Conservation (phyloP, 805 yeast genomes). For the Maudiozyma pseudohumilis region DNA sequence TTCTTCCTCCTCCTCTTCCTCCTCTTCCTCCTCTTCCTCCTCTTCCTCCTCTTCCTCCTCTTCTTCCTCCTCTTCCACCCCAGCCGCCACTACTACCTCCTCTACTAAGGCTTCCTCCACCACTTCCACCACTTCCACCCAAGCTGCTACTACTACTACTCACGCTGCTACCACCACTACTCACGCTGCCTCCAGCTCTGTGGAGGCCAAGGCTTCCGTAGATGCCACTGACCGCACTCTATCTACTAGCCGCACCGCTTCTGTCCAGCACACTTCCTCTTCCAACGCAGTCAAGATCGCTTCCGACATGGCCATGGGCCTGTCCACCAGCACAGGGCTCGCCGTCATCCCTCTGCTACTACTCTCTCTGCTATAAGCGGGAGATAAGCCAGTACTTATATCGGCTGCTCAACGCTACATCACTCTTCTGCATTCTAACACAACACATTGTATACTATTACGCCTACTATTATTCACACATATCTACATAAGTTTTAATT, state of each 20-base stretch:
- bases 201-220: constrained; percentile 1
- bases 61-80: constrained; percentile 4
- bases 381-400: background rate
- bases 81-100: background rate
- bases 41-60: constrained; percentile 6
- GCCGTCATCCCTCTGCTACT: background rate
- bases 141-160: constrained; percentile 2
- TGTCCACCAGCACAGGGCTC: background rate
- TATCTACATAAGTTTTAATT: no score
- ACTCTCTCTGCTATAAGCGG: constrained; percentile 1
- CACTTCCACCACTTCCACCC: constrained; percentile 1
- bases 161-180: background rate
- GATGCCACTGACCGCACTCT: constrained; percentile 3
- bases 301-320: constrained; percentile 1
- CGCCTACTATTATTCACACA: no score
- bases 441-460: no score
- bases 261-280: constrained; percentile 4
- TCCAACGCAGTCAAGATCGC: constrained; percentile 1
- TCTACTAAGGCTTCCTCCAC: constrained; percentile 3
- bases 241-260: constrained; percentile 3
- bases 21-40: constrained; percentile 7
- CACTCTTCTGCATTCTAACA: no score
- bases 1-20: constrained; percentile 4
- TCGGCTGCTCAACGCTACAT: no score
- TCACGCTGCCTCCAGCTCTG: constrained; percentile 4